A percentile compares a stretch with the other conserved stretches of the same genome.
Conservation (phyloP, 441 rosid genomes). For the Biscutella laevigata region DNA sequence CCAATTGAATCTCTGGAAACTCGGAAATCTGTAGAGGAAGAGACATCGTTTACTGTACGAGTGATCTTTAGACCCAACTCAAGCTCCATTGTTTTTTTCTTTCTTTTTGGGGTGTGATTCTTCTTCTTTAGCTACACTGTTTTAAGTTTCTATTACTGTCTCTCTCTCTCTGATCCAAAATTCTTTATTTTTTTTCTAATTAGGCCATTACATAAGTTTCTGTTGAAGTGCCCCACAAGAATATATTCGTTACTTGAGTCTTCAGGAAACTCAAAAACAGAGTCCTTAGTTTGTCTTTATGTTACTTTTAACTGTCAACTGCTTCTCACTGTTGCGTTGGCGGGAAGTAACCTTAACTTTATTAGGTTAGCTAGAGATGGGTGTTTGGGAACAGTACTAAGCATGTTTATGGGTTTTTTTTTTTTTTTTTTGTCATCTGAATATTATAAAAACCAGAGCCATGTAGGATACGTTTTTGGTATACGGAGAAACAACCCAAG, state of each 20-base stretch:
- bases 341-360: background rate
- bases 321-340: background rate
- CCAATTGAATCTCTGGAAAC: slow-evolving; percentile 37
- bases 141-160: background rate
- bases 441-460: too few species aligned
- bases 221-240: slow-evolving; percentile 1
- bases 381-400: too few species aligned
- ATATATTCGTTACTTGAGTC: slow-evolving; percentile 19
- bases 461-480: too few species aligned
- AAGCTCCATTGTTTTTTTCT: slow-evolving; percentile 44
- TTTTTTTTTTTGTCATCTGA: too few species aligned
- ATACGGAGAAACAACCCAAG: too few species aligned
- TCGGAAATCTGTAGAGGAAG: slow-evolving; percentile 38
- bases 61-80: slow-evolving; percentile 77
- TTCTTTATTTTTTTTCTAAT: background rate
- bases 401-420: too few species aligned
- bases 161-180: background rate
- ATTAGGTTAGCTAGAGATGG: too few species aligned
- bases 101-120: background rate
- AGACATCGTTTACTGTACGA: slow-evolving; percentile 43
- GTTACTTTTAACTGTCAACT: slow-evolving; percentile 4
- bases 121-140: slow-evolving; percentile 1
- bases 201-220: background rate
- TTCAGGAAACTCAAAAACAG: background rate
- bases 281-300: background rate